These are phyloP conservation scores for Isatis lusitanica DNA, from an alignment of 441 rosid species.

Conservation along the genomic window DNA sequence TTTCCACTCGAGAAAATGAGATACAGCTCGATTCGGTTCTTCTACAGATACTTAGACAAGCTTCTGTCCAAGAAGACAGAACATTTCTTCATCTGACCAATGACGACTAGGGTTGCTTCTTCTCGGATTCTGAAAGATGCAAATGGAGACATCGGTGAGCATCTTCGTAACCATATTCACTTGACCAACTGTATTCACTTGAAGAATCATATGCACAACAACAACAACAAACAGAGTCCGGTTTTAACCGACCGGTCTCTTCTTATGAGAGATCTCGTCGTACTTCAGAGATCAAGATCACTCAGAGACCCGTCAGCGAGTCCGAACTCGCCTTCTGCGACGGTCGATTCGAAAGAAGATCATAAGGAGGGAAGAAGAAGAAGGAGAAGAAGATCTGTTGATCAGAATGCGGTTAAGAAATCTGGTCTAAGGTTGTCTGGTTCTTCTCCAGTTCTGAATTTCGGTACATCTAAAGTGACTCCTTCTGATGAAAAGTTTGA, in stretches of 20 bases:
- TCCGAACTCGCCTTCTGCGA: slow-evolving; percentile 72
- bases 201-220: slow-evolving; percentile 89
- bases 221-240: slow-evolving; percentile 69
- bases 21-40: slow-evolving; percentile 40
- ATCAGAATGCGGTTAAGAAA: slow-evolving; percentile 43
- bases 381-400: slow-evolving; percentile 52
- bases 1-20: slow-evolving; percentile 39
- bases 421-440: slow-evolving; percentile 57
- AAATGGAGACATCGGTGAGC: slow-evolving; percentile 85
- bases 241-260: slow-evolving; percentile 66
- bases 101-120: slow-evolving; percentile 54
- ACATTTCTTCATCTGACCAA: slow-evolving; percentile 50
- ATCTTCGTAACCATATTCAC: slow-evolving; percentile 91
- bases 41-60: slow-evolving; percentile 27
- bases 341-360: slow-evolving; percentile 56
- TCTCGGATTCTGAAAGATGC: slow-evolving; percentile 76
- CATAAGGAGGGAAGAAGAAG: slow-evolving; percentile 40
- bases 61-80: slow-evolving; percentile 35
- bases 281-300: slow-evolving; percentile 84
- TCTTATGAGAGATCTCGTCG: slow-evolving; percentile 85
- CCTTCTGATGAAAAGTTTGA: slow-evolving; percentile 44
- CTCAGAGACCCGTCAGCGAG: slow-evolving; percentile 90
- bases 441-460: slow-evolving; percentile 52
- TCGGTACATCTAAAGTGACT: slow-evolving; percentile 61
- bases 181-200: slow-evolving; percentile 93